These are phyloP conservation scores for Gossypium australe DNA, from an alignment of 345 rosid genomes.

Conservation along the genomic window DNA sequence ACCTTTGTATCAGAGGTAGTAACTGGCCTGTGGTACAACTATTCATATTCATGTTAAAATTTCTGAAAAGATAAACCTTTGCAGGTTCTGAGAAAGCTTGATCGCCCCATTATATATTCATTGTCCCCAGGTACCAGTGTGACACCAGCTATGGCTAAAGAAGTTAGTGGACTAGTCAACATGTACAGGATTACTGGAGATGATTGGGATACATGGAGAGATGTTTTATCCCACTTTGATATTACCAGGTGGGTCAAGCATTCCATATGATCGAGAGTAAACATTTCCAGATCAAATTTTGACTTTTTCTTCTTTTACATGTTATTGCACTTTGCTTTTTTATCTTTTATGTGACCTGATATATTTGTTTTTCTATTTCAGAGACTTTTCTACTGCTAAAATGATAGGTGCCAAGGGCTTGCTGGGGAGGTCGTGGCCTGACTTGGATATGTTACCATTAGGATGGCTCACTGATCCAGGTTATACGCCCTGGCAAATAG, in stretches of 20 bases:
- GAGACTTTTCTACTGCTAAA: constrained; percentile 58
- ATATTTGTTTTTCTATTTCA: constrained; percentile 26
- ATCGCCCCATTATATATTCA: constrained; percentile 74
- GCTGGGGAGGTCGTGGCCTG: constrained; percentile 85
- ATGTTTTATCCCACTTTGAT: constrained; percentile 71
- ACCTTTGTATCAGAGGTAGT: constrained; percentile 61
- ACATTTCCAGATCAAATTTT: constrained; percentile 9
- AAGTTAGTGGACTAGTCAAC: constrained; percentile 55
- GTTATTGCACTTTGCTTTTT: constrained; percentile 6
- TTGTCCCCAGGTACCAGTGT: constrained; percentile 87
- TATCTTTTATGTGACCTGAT: not conserved
- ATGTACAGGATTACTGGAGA: constrained; percentile 91
- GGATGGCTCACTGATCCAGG: constrained; percentile 93
- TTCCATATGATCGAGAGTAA: constrained; percentile 4
- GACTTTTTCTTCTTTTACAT: not conserved
- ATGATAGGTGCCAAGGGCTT: constrained; percentile 66
- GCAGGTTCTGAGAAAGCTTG: constrained; percentile 67
- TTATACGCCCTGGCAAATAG: constrained; percentile 17
- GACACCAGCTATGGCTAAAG: constrained; percentile 75
- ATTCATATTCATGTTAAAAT: constrained; percentile 12
- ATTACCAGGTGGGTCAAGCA: constrained; percentile 52
- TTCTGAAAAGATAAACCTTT: constrained; percentile 13
- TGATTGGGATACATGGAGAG: constrained; percentile 94
- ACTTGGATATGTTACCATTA: constrained; percentile 86
- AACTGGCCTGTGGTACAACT: not conserved